Percentiles rank a stretch among this genome's conserved stretches.
Conservation (phyloP, 306 rosid species). For the Medicago lupulina region DNA sequence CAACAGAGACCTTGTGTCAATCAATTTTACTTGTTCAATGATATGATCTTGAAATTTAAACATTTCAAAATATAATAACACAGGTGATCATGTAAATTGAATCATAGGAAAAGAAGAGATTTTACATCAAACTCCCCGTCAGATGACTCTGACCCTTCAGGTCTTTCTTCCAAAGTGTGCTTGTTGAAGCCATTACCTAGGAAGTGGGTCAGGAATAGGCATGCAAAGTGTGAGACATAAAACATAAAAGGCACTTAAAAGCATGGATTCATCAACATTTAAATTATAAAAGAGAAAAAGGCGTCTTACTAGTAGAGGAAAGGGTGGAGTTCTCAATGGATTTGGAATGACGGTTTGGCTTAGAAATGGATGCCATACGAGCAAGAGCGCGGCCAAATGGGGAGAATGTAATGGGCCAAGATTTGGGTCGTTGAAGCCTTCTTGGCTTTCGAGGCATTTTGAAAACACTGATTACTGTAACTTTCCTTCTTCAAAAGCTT, state of each 20-base stretch:
- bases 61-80: not conserved
- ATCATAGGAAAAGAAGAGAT: not conserved
- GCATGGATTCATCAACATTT: not conserved
- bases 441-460: constrained; percentile 62
- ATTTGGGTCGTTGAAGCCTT: constrained; percentile 41
- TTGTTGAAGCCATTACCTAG: constrained; percentile 50
- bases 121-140: constrained; percentile 74
- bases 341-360: constrained; percentile 38
- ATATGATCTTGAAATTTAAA: not conserved
- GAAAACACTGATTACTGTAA: not conserved
- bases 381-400: constrained; percentile 66
- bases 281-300: not conserved
- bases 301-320: constrained; percentile 35
- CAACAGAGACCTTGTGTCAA: constrained; percentile 31
- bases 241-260: not conserved
- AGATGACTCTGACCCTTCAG: constrained; percentile 54
- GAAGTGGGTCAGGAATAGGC: constrained; percentile 3
- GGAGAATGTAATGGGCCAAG: constrained; percentile 68
- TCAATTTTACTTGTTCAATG: constrained; percentile 1
- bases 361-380: constrained; percentile 39
- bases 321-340: constrained; percentile 36
- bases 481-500: no score
- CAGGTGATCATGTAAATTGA: not conserved
- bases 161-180: constrained; percentile 39
- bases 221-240: constrained; percentile 25